Evolutionary conservation across 768 basidiomycete genomes (phyloP).

Genomic region (Leccinum obscurum): DNA sequence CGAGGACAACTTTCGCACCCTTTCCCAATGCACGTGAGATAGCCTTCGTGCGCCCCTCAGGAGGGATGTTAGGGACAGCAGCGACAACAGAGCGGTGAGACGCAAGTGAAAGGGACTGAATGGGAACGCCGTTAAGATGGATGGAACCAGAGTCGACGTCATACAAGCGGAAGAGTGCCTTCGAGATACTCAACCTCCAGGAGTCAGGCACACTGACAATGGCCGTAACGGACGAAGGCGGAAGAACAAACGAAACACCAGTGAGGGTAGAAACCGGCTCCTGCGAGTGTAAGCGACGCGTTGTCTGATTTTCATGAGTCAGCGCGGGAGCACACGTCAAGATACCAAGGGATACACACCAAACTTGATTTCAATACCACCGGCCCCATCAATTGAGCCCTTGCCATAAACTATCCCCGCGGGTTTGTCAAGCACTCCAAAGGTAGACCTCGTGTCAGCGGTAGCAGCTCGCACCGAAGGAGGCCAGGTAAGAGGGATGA

Average conservation of each 20-base stretch:
- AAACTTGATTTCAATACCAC: too few relatives aligned
- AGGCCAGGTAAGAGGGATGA: too few relatives aligned
- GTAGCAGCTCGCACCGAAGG: too few relatives aligned
- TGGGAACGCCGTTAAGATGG: constrained; percentile 82
- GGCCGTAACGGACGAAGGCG: constrained; percentile 84
- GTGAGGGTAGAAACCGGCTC: too few relatives aligned
- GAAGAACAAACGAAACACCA: constrained; percentile 67
- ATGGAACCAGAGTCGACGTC: constrained; percentile 82
- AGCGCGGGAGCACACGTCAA: too few relatives aligned
- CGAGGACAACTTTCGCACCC: constrained; percentile 26
- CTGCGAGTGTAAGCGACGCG: too few relatives aligned
- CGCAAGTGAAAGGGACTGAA: constrained; percentile 82
- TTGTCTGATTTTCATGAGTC: too few relatives aligned
- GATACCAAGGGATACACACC: too few relatives aligned
- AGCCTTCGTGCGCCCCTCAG: constrained; percentile 24
- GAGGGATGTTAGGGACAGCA: constrained; percentile 82
- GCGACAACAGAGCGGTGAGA: constrained; percentile 82
- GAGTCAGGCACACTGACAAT: constrained; percentile 83
- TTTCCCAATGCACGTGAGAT: constrained; percentile 26
- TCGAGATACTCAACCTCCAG: constrained; percentile 81
- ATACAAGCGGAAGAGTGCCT: constrained; percentile 92
- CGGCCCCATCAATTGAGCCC: too few relatives aligned
- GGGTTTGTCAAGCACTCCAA: too few relatives aligned
- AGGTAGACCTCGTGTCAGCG: too few relatives aligned
- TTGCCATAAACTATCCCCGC: too few relatives aligned